phyloP scores from a whole-genome alignment of 176 grass and related monocot genomes.

The Triticum urartu region DNA sequence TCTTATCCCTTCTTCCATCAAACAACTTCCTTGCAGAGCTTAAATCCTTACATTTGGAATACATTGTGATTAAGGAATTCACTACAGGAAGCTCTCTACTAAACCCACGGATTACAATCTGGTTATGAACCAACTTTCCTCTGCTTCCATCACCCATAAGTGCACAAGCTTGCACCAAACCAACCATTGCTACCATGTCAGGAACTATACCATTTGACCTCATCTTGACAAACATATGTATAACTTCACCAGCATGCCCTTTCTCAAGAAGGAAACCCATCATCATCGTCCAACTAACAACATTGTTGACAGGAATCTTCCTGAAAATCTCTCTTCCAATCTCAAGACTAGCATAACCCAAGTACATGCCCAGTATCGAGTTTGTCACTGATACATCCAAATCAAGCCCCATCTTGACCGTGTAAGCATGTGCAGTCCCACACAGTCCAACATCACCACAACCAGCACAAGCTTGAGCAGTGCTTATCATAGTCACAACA shows the following conservation, averaged over 20 bases:
- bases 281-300: conserved; percentile 65
- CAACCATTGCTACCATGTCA: conserved; percentile 62
- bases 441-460: conserved; percentile 49
- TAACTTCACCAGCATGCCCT: conserved; percentile 35
- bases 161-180: conserved; percentile 53
- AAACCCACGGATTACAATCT: conserved; percentile 46
- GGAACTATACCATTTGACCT: conserved; percentile 50
- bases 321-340: conserved; percentile 48
- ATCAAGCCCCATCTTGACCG: conserved; percentile 57
- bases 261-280: conserved; percentile 66
- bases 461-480: conserved; percentile 44
- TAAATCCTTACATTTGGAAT: conserved; percentile 62
- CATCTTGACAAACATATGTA: conserved; percentile 60
- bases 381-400: conserved; percentile 50
- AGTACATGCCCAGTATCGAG: conserved; percentile 65
- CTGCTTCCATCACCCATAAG: conserved; percentile 52
- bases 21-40: conserved; percentile 52
- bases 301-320: conserved; percentile 45
- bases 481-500: conserved; percentile 51
- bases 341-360: conserved; percentile 41
- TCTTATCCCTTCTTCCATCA: conserved; percentile 51
- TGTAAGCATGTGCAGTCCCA: conserved; percentile 51
- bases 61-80: conserved; percentile 77
- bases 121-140: conserved; percentile 57
- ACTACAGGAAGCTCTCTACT: conserved; percentile 38